A percentile compares a stretch with the other conserved stretches of the same genome.
These are phyloP conservation scores for Populus simonii DNA, from an alignment of 345 rosid genomes.

Conservation along the genomic window DNA sequence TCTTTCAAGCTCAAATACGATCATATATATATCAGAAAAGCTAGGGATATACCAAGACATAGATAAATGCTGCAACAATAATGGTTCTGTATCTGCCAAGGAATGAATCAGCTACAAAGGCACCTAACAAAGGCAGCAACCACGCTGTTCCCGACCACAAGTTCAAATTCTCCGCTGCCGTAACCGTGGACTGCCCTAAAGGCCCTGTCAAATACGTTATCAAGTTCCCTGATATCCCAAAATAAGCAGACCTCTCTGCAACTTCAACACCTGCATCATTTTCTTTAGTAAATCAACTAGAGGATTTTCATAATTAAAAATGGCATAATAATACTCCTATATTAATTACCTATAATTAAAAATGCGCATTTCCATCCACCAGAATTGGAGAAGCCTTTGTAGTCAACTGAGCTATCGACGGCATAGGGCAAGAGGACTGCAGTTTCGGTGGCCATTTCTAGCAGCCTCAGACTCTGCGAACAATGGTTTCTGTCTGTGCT, in stretches of 20 bases:
- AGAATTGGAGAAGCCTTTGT: constrained; percentile 8
- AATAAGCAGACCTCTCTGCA: constrained; percentile 10
- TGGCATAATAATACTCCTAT: no score
- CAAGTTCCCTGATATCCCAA: constrained; percentile 5
- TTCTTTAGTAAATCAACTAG: no score
- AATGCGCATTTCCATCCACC: constrained; percentile 14
- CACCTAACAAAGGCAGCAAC: constrained; percentile 8
- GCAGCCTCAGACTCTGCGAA: no score
- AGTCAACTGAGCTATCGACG: neutral
- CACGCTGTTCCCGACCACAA: constrained; percentile 11
- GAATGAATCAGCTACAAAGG: constrained; percentile 16
- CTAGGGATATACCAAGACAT: neutral
- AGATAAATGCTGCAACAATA: constrained; percentile 3
- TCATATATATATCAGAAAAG: neutral
- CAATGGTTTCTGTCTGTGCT: no score
- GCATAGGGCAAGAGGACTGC: no score
- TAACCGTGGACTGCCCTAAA: constrained; percentile 8
- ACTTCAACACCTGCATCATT: neutral
- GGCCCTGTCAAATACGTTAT: constrained; percentile 8
- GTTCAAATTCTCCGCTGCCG: constrained; percentile 12
- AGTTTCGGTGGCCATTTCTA: no score
- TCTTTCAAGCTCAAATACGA: neutral
- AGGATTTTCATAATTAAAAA: no score
- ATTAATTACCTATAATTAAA: constrained; percentile 3
- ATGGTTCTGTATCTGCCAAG: constrained; percentile 17